phyloP scores from a whole-genome alignment of 2,329 filamentous ascomycete genomes.

The Pestalotiopsis sp. region DNA sequence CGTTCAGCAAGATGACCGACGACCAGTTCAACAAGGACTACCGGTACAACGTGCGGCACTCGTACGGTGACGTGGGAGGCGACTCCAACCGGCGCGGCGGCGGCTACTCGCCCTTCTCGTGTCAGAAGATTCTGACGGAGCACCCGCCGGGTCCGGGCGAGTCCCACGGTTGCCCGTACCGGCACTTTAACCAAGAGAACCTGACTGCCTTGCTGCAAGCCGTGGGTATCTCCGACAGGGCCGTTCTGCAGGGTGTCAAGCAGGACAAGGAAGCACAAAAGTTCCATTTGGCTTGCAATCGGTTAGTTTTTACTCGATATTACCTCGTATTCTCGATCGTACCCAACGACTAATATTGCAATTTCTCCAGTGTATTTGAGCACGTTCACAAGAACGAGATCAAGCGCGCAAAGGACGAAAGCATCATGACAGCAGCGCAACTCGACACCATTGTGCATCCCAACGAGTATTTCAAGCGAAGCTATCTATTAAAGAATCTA shows the following conservation, averaged over 20 bases:
- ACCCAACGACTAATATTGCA: slow-evolving; percentile 15
- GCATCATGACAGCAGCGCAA: slow-evolving; percentile 71
- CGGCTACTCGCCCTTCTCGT: slow-evolving; percentile 89
- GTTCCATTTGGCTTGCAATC: slow-evolving; percentile 94
- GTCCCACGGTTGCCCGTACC: slow-evolving; percentile 93
- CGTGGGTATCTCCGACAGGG: slow-evolving; percentile 77
- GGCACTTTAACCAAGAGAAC: slow-evolving; percentile 90
- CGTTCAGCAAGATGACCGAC: slow-evolving; percentile 85
- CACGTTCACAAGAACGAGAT: slow-evolving; percentile 78
- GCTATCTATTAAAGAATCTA: slow-evolving; percentile 84
- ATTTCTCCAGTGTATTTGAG: slow-evolving; percentile 73
- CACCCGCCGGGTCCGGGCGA: slow-evolving; percentile 85
- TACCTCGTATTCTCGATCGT: not conserved
- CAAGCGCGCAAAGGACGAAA: slow-evolving; percentile 74
- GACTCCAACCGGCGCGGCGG: slow-evolving; percentile 84
- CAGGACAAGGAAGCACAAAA: slow-evolving; percentile 88
- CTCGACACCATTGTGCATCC: slow-evolving; percentile 96
- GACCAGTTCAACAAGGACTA: slow-evolving; percentile 98
- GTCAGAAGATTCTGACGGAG: slow-evolving; percentile 92
- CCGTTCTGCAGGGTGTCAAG: slow-evolving; percentile 77
- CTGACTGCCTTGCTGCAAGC: slow-evolving; percentile 73
- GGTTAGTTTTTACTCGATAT: slow-evolving; percentile 47
- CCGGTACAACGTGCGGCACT: slow-evolving; percentile 93
- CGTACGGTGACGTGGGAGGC: slow-evolving; percentile 92
- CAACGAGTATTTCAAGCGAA: slow-evolving; percentile 97